Percentiles rank a stretch among this genome's conserved stretches.
Conservation (phyloP, 2,329 filamentous ascomycete genomes). For the Fusarium luffae region DNA sequence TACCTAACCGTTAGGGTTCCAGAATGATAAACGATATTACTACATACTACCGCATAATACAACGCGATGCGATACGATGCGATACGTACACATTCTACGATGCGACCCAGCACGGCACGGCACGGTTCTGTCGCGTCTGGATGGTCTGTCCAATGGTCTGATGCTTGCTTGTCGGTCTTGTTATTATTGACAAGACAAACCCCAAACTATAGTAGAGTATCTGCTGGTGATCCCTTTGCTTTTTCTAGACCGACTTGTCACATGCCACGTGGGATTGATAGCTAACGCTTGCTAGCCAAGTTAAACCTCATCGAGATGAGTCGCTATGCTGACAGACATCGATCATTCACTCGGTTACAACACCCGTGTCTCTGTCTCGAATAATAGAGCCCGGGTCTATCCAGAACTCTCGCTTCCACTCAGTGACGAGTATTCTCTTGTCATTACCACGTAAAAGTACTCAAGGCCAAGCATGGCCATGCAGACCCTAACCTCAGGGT, state of each 20-base stretch:
- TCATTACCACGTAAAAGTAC: neutral
- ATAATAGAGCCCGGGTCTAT: neutral
- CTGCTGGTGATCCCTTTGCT: conserved; percentile 21
- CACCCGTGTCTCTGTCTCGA: conserved; percentile 1
- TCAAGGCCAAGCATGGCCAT: neutral
- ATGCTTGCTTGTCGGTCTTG: neutral
- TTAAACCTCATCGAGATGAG: conserved; percentile 9
- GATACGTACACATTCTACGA: neutral
- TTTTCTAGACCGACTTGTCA: conserved; percentile 30
- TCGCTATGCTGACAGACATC: neutral
- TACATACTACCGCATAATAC: conserved; percentile 1
- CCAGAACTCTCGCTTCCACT: neutral
- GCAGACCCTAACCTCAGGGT: neutral
- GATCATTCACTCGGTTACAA: neutral
- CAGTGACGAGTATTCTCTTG: neutral
- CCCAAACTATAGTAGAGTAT: neutral
- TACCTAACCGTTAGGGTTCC: conserved; percentile 17
- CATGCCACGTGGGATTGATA: conserved; percentile 43
- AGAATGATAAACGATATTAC: conserved; percentile 19
- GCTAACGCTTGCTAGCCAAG: conserved; percentile 29
- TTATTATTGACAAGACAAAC: neutral
- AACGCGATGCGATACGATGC: neutral
- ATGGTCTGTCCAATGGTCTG: neutral
- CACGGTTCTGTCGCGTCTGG: neutral
- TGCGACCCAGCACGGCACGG: neutral